These are phyloP conservation scores for Toxoplasma gondii DNA, from an alignment of 169 alveolate genomes.

Conservation along the genomic window DNA sequence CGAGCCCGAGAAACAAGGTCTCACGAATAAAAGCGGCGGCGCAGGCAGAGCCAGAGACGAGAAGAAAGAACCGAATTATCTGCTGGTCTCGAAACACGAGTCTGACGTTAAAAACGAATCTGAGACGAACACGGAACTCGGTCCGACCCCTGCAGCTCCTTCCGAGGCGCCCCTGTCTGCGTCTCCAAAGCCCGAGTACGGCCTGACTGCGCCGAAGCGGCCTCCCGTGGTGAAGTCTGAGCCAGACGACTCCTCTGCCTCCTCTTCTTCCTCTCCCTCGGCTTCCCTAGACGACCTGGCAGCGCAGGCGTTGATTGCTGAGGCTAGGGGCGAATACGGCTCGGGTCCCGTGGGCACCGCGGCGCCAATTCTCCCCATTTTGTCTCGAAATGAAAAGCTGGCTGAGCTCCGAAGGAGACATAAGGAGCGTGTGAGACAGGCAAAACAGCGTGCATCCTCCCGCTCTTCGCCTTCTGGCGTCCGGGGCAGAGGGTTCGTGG, in stretches of 20 bases:
- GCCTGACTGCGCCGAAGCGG: background rate
- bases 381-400: conserved; percentile 30
- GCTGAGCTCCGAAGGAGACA: conserved; percentile 35
- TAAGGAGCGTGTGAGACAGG: background rate
- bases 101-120: background rate
- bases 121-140: background rate
- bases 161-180: background rate
- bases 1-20: background rate
- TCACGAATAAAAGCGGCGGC: background rate
- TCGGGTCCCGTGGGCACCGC: background rate
- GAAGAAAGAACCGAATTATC: conserved; percentile 19
- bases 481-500: background rate
- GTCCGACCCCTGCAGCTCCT: background rate
- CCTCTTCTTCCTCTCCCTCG: conserved; percentile 59
- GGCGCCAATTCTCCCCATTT: background rate
- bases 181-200: background rate
- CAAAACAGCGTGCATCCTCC: background rate
- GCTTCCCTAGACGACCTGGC: background rate
- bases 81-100: background rate
- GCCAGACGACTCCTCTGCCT: background rate
- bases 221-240: background rate
- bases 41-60: background rate
- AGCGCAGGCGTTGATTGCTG: conserved; percentile 8
- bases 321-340: background rate
- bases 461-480: background rate